These are phyloP conservation scores for Pythium dissotocum DNA, from an alignment of 352 stramenopile genomes.

Conservation along the genomic window DNA sequence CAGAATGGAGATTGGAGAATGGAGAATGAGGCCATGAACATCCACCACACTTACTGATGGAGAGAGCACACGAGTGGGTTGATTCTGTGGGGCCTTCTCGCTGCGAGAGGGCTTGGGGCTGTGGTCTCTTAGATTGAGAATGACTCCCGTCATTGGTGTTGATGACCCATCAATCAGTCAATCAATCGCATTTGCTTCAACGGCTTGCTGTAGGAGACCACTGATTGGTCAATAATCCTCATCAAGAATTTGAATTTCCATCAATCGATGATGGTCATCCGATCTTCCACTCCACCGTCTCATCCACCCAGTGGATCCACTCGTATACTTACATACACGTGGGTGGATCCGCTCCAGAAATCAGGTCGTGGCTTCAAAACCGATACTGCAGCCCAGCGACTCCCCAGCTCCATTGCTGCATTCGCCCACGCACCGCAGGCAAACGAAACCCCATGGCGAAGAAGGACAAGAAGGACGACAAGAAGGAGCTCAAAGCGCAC, in stretches of 20 bases:
- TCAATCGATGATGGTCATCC: no score
- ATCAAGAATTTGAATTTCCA: neutral
- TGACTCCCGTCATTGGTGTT: no score
- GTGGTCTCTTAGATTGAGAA: no score
- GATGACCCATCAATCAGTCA: no score
- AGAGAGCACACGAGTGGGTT: no score
- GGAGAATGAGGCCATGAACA: no score
- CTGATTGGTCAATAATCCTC: neutral
- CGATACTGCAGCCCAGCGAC: neutral
- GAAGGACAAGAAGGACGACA: constrained; percentile 28
- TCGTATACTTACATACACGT: no score
- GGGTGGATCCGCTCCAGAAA: constrained; percentile 13
- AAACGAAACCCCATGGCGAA: constrained; percentile 25
- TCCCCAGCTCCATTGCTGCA: neutral
- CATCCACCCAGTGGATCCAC: constrained; percentile 18
- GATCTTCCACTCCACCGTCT: neutral
- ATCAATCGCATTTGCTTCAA: constrained; percentile 2
- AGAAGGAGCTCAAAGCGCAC: constrained; percentile 28
- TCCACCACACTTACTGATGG: no score
- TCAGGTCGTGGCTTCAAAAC: constrained; percentile 18
- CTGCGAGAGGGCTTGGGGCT: no score
- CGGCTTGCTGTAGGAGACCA: neutral
- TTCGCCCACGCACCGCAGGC: neutral
- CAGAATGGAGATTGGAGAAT: no score
- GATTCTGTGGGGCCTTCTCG: no score